Conservation (phyloP, 768 basidiomycete genomes). For the Panellus pusillus region DNA sequence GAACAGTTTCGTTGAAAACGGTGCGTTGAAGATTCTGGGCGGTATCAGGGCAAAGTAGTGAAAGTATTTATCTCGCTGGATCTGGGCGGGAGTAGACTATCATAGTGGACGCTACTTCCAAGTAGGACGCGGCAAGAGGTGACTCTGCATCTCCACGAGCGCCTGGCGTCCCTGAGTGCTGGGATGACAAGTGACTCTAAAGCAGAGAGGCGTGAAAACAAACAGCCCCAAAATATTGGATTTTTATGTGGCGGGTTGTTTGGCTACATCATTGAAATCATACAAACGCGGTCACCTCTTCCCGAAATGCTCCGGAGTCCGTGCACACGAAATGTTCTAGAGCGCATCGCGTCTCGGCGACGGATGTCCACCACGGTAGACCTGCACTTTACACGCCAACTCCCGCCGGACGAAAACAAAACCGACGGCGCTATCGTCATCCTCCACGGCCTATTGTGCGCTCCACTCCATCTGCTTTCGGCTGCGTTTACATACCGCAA, state of each 20-base stretch:
- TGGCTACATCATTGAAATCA: too few relatives aligned
- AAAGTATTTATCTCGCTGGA: conserved; percentile 24
- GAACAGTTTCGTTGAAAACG: conserved; percentile 57
- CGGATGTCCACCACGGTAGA: conserved; percentile 6
- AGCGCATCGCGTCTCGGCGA: too few relatives aligned
- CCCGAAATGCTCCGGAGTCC: conserved; percentile 67
- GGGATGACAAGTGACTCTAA: conserved; percentile 72
- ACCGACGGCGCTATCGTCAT: conserved; percentile 51
- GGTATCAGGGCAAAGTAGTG: conserved; percentile 53
- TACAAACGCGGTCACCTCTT: conserved; percentile 41
- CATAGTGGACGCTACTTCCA: conserved; percentile 6
- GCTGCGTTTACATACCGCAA: not conserved
- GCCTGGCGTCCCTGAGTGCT: conserved; percentile 51
- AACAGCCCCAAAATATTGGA: not conserved
- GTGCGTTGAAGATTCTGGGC: conserved; percentile 78
- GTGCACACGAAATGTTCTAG: too few relatives aligned
- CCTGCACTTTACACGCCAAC: conserved; percentile 11
- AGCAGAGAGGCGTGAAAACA: conserved; percentile 52
- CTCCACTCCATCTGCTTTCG: not conserved
- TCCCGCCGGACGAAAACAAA: conserved; percentile 26
- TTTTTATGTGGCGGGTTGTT: conserved; percentile 8
- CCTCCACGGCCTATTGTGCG: conserved; percentile 66
- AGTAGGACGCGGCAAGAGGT: conserved; percentile 22
- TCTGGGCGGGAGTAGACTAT: conserved; percentile 18
- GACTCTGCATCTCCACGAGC: conserved; percentile 70